A percentile compares a stretch with the other conserved stretches of the same genome.
These are phyloP conservation scores for Tuber melanosporum DNA, from an alignment of 495 filamentous ascomycete genomes.

Conservation along the genomic window DNA sequence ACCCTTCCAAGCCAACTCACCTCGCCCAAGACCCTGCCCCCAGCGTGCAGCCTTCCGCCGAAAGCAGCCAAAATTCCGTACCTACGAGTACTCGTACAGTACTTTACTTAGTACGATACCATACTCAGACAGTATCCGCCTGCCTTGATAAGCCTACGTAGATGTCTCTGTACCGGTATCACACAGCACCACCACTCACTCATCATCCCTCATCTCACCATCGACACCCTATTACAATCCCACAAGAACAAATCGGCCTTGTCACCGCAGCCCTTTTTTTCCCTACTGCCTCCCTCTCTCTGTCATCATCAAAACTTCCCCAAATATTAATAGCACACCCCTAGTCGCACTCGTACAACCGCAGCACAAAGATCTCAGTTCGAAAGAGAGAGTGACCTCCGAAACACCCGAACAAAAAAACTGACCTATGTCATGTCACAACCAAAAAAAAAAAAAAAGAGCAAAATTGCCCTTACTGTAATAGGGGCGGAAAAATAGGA, in stretches of 20 bases:
- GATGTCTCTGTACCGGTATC: neutral
- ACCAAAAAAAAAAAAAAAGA: no score
- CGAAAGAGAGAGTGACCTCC: no score
- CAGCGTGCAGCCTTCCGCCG: neutral
- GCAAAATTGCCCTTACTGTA: no score
- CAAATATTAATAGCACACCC: neutral
- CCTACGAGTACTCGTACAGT: neutral
- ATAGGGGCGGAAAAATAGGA: no score
- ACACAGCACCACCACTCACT: neutral
- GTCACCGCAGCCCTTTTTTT: neutral
- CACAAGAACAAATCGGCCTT: neutral
- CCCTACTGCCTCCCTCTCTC: neutral
- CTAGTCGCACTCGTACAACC: neutral
- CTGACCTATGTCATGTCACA: no score
- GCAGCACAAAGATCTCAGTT: neutral
- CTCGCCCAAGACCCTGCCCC: neutral
- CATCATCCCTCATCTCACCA: neutral
- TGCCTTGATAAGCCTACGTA: neutral
- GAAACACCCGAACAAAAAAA: no score
- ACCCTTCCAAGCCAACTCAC: neutral
- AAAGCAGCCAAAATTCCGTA: neutral
- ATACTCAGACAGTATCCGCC: neutral
- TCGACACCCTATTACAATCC: neutral
- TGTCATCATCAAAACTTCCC: neutral
- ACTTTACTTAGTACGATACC: no score